phyloP scores from a whole-genome alignment of 352 stramenopile genomes.

The Phytophthora pini region DNA sequence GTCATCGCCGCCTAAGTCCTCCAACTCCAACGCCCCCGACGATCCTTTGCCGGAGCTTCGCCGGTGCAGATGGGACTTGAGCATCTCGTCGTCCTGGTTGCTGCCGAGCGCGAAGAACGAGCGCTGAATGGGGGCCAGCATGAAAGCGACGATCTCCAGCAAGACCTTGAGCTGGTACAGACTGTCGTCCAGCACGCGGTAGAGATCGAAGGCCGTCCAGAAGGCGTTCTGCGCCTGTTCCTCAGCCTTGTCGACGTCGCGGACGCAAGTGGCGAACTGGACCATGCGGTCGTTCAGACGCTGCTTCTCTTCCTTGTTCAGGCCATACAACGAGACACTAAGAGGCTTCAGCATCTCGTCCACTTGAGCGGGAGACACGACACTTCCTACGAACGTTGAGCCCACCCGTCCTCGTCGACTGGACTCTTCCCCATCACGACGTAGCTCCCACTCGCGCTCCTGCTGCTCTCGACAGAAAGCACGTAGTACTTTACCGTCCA shows the following conservation, averaged over 20 bases:
- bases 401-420: slow-evolving; percentile 27
- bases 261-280: slow-evolving; percentile 53
- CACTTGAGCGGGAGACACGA: slow-evolving; percentile 45
- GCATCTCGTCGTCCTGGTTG: slow-evolving; percentile 68
- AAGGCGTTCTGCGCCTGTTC: slow-evolving; percentile 63
- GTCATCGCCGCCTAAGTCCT: slow-evolving; percentile 50
- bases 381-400: slow-evolving; percentile 28
- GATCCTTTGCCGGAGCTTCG: slow-evolving; percentile 39
- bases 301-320: slow-evolving; percentile 69
- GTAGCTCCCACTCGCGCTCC: slow-evolving; percentile 40
- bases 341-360: slow-evolving; percentile 68
- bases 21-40: slow-evolving; percentile 17
- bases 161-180: slow-evolving; percentile 81
- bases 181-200: slow-evolving; percentile 70
- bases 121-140: slow-evolving; percentile 66
- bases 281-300: slow-evolving; percentile 58
- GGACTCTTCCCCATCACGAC: slow-evolving; percentile 24
- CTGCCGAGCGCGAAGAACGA: slow-evolving; percentile 81
- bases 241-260: slow-evolving; percentile 51
- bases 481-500: slow-evolving; percentile 70
- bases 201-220: slow-evolving; percentile 77
- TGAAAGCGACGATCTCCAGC: slow-evolving; percentile 71
- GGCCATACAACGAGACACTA: slow-evolving; percentile 64
- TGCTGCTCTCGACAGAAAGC: slow-evolving; percentile 65
- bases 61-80: slow-evolving; percentile 47